Evolutionary conservation across 1,139 yeast genomes (phyloP).

Genomic region (Yamadazyma triangularis): DNA sequence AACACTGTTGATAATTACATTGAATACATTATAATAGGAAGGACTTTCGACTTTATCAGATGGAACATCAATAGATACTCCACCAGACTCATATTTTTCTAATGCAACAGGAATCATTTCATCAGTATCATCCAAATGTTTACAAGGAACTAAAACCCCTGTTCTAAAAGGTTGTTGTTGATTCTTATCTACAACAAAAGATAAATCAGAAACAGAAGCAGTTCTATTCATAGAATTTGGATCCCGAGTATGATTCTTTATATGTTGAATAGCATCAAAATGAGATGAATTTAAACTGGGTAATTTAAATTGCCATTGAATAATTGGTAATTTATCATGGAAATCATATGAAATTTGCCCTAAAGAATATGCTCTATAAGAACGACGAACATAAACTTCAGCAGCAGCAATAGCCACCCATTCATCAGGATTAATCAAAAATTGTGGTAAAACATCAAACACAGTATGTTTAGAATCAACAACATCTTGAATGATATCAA

Average conservation of each 20-base stretch:
- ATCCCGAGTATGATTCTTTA: slow-evolving; percentile 30
- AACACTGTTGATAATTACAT: slow-evolving; percentile 67
- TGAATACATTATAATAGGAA: slow-evolving; percentile 69
- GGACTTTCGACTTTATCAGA: slow-evolving; percentile 34
- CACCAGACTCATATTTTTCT: slow-evolving; percentile 58
- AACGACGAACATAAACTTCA: slow-evolving; percentile 93
- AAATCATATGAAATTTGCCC: slow-evolving; percentile 66
- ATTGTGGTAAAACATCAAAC: slow-evolving; percentile 91
- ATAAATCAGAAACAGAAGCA: slow-evolving; percentile 86
- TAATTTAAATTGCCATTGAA: slow-evolving; percentile 88
- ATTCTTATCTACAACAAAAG: slow-evolving; percentile 70
- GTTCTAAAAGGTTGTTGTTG: slow-evolving; percentile 59
- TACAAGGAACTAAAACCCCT: slow-evolving; percentile 82
- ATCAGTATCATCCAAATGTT: slow-evolving; percentile 85
- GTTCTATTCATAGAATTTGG: slow-evolving; percentile 63
- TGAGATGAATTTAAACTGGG: slow-evolving; percentile 70
- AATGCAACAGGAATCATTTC: slow-evolving; percentile 75
- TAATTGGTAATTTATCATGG: slow-evolving; percentile 60
- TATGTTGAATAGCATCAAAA: slow-evolving; percentile 57
- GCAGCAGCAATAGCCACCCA: slow-evolving; percentile 95
- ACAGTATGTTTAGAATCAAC: slow-evolving; percentile 95
- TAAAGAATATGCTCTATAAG: slow-evolving; percentile 92
- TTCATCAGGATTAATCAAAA: slow-evolving; percentile 76
- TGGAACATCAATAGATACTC: slow-evolving; percentile 17
- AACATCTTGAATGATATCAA: slow-evolving; percentile 78